Evolutionary conservation across 352 stramenopile genomes (phyloP), one percentile per base, ranked within the genome.

Genomic region (Phytophthora constricta): DNA sequence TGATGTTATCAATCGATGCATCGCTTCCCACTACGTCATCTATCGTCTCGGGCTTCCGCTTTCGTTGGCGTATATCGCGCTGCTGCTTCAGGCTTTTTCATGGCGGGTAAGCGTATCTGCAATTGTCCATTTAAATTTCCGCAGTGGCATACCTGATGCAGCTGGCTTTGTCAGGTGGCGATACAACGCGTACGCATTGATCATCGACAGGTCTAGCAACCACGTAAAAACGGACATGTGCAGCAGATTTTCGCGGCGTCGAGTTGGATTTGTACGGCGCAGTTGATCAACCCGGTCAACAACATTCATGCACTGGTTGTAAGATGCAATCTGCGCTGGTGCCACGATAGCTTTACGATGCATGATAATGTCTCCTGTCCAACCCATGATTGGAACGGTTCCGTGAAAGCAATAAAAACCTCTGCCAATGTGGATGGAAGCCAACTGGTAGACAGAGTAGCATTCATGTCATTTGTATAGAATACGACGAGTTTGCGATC

Each of bases 211-310:
- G 8, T 56, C 41, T 22, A 59, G 16, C 8, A 67, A 19, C 59
- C 50, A 67, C 10, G 41, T 61, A 19, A 67, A 61, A 8, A 60
- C 49, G 1, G 50, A 61, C 41, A 67, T 67, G 16, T 54, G 37
- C n/a, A 65, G 2, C 0, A 47, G 58, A 23, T 61, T 61, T 25
- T 67, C 59, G 17, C 42, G 49, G 13, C 50, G 59, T 1, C 50
- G 7, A 1, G 59, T 67, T 1, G 33, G 50, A 19, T 67, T 67
- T 2, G 51, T 67, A 13, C 59, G 55, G 11, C 42, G 20, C 17
- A 67, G 23, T 13, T 56, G 59, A n/a, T 61, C 59, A 0, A 57
- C 43, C 13, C 59, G 19, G 34, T 61, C 42, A 16, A 67, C 59
- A 2, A 41, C 59, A 11, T 57, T 61, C 59, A 67, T 61, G 31